Conservation (phyloP, 192 early-diverging fungal genomes). For the Entomortierella lignicola region DNA sequence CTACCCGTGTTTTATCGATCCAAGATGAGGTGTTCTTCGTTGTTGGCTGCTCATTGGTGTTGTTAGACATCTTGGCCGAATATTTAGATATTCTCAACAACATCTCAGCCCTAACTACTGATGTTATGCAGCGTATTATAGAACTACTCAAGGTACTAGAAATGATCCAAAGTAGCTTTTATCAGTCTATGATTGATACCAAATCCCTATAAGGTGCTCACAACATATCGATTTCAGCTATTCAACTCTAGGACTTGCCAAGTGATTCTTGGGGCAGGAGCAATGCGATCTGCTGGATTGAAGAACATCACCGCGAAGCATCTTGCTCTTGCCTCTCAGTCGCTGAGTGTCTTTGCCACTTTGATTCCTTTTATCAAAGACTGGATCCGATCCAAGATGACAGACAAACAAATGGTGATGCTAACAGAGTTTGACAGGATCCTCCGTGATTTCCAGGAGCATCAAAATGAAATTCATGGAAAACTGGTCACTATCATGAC, state of each 20-base stretch:
- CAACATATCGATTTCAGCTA: constrained; percentile 58
- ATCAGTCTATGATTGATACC: not conserved
- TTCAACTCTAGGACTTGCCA: constrained; percentile 97
- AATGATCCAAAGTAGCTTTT: not conserved
- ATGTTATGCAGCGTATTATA: constrained; percentile 88
- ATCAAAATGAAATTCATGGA: constrained; percentile 90
- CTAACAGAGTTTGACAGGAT: constrained; percentile 92
- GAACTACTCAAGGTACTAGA: constrained; percentile 83
- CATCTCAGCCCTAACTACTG: constrained; percentile 81
- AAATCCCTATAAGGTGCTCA: not conserved
- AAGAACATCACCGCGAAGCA: constrained; percentile 98
- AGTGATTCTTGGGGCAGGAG: constrained; percentile 97
- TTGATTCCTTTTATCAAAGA: constrained; percentile 87
- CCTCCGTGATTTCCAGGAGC: constrained; percentile 83
- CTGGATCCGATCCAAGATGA: constrained; percentile 78
- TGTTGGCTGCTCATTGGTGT: constrained; percentile 88
- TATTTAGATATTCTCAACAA: constrained; percentile 88
- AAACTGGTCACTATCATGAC: constrained; percentile 97
- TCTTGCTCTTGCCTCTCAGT: constrained; percentile 94
- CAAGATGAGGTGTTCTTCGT: constrained; percentile 84
- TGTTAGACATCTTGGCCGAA: constrained; percentile 93
- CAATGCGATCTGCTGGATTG: constrained; percentile 95
- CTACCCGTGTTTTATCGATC: constrained; percentile 78
- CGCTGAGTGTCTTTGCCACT: constrained; percentile 87
- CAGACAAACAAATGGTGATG: constrained; percentile 82